These are phyloP conservation scores for Cytospora piceicola DNA, from an alignment of 2,329 filamentous ascomycete genomes.

Conservation along the genomic window DNA sequence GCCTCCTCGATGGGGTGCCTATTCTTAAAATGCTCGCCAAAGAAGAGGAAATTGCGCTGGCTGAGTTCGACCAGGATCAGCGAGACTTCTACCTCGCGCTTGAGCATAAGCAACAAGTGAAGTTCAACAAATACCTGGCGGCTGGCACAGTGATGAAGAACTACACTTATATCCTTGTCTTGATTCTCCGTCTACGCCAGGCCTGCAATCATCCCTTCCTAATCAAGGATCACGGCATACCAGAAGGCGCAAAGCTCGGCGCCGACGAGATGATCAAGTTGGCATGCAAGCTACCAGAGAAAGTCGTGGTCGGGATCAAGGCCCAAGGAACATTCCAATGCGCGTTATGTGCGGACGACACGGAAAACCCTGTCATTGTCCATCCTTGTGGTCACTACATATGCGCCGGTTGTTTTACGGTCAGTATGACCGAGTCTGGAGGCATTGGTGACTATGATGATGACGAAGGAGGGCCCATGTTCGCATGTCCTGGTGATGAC, in stretches of 20 bases:
- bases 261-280: slow-evolving; percentile 37
- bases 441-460: neutral
- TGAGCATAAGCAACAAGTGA: slow-evolving; percentile 34
- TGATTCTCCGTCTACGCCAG: slow-evolving; percentile 75
- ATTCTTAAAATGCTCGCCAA: slow-evolving; percentile 70
- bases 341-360: neutral
- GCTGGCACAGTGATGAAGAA: slow-evolving; percentile 44
- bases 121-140: slow-evolving; percentile 37
- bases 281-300: slow-evolving; percentile 32
- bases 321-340: slow-evolving; percentile 6
- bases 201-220: slow-evolving; percentile 78
- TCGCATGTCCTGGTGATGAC: slow-evolving; percentile 1
- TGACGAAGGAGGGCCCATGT: neutral
- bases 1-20: slow-evolving; percentile 74
- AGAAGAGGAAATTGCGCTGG: slow-evolving; percentile 60
- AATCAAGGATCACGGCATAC: slow-evolving; percentile 42
- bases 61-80: slow-evolving; percentile 68
- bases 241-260: slow-evolving; percentile 36
- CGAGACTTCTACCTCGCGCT: slow-evolving; percentile 55
- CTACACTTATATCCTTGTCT: slow-evolving; percentile 76
- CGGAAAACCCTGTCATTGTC: slow-evolving; percentile 35
- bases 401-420: slow-evolving; percentile 37
- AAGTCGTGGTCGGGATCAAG: slow-evolving; percentile 29
- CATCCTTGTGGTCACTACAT: slow-evolving; percentile 40
- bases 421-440: slow-evolving; percentile 27